A percentile compares a stretch with the other conserved stretches of the same genome.
Evolutionary conservation across 768 basidiomycete species (phyloP).

Genomic region (Podaxis sp.): DNA sequence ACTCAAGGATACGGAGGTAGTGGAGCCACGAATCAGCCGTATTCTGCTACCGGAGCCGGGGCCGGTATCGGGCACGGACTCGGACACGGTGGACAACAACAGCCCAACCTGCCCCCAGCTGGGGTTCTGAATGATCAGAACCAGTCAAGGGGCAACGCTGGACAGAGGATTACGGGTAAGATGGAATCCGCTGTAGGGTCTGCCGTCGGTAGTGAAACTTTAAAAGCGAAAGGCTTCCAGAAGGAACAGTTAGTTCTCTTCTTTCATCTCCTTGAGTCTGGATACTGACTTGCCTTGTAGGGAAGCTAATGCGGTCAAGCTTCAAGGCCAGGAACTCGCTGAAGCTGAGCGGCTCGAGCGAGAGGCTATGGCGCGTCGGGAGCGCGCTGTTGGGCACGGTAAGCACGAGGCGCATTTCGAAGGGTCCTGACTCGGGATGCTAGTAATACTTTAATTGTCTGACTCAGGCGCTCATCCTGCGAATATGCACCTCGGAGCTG

Average conservation of each 20-base stretch:
- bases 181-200: slow-evolving; percentile 46
- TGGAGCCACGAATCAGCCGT: no score
- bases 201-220: slow-evolving; percentile 42
- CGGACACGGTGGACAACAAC: background rate
- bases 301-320: slow-evolving; percentile 44
- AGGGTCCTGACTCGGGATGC: background rate
- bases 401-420: slow-evolving; percentile 10
- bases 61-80: background rate
- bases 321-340: slow-evolving; percentile 47
- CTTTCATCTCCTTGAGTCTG: background rate
- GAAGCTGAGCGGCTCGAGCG: slow-evolving; percentile 56
- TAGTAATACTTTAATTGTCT: background rate
- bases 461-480: slow-evolving; percentile 29
- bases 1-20: no score
- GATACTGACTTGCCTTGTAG: slow-evolving; percentile 21
- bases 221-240: slow-evolving; percentile 49
- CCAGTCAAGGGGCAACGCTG: slow-evolving; percentile 27
- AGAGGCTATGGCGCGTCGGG: slow-evolving; percentile 47
- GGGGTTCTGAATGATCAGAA: slow-evolving; percentile 21
- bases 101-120: slow-evolving; percentile 21
- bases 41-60: background rate
- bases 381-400: slow-evolving; percentile 56
- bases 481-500: slow-evolving; percentile 27
- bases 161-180: slow-evolving; percentile 42
- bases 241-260: slow-evolving; percentile 42